Base-by-base conservation (phyloP, 1,139 yeast genomes). In the Yamadazyma diospyri region DNA sequence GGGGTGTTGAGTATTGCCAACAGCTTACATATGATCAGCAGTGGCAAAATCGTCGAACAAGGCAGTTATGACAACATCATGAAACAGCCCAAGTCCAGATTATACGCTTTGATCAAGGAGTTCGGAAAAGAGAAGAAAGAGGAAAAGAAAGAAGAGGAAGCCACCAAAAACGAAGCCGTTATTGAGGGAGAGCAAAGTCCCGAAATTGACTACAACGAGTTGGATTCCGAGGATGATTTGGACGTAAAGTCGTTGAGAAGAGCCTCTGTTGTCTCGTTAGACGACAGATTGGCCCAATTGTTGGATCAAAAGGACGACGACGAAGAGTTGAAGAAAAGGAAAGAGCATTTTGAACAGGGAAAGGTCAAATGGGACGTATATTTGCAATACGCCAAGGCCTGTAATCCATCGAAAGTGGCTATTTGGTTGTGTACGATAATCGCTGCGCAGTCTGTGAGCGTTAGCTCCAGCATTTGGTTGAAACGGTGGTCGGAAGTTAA, bases 401-500 rank as follows among this genome's bases (percentile, higher is more conserved):
- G 97, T 64, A 86, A 87, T 43, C 75, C 85, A n/a, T 58, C 53
- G 32, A 78, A 78, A 43, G 95, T 89, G 12, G 23, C 65, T 1
- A 46, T 80, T 3, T 79, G 81, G 51, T 51, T 86, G 36, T 31
- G 38, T 3, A 66, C 72, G 40, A 68, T 78, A 27, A 50, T 81
- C 14, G 35, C 59, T 11, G 71, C 88, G 1, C 83, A 80, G 72
- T 61, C 74, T 14, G 55, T 84, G 29, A 73, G 78, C 37, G 56
- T 59, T 39, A 43, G 42, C 13, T 59, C 89, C 27, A 87, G 81
- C 52, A 74, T 92, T 33, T 92, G 98, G 98, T 76, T 92, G 51
- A 92, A 92, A 56, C 89, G 87, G 55, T 94, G 98, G 98, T 87
- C 97, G 7, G 98, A 92, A 54, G 76, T 83, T 23, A 92, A 92